Conservation (phyloP, 2,329 filamentous ascomycete genomes). For the Myriosclerotinia scirpicola region DNA sequence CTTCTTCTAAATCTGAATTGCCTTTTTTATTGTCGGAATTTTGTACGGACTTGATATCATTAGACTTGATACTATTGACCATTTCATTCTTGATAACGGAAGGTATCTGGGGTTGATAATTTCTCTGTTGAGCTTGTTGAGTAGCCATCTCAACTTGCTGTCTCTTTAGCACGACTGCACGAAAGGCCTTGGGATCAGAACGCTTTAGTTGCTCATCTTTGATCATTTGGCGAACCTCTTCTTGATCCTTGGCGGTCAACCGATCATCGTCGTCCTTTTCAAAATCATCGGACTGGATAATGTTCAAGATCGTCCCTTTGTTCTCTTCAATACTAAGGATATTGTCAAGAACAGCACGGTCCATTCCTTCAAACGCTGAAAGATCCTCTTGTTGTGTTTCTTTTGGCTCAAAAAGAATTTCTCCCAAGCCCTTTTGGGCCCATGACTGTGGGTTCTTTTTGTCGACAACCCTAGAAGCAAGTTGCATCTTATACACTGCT, state of each 20-base stretch:
- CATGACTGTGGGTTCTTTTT: slow-evolving; percentile 73
- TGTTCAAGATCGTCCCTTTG: slow-evolving; percentile 48
- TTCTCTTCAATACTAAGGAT: slow-evolving; percentile 29
- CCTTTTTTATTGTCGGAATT: background rate
- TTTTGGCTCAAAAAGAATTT: slow-evolving; percentile 61
- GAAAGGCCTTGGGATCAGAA: slow-evolving; percentile 32
- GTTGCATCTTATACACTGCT: slow-evolving; percentile 77
- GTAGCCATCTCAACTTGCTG: background rate
- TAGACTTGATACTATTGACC: background rate
- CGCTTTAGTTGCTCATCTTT: slow-evolving; percentile 40
- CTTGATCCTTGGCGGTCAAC: slow-evolving; percentile 61
- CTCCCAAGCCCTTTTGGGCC: slow-evolving; percentile 53
- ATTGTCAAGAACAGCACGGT: slow-evolving; percentile 58
- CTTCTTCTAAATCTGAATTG: slow-evolving; percentile 6
- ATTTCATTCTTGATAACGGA: slow-evolving; percentile 5
- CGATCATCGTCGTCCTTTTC: slow-evolving; percentile 66
- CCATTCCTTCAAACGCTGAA: slow-evolving; percentile 55
- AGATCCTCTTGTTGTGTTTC: slow-evolving; percentile 54
- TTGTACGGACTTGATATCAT: background rate
- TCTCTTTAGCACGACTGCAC: slow-evolving; percentile 11
- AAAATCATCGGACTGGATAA: slow-evolving; percentile 71
- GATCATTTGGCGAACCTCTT: slow-evolving; percentile 51
- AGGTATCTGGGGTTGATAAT: background rate
- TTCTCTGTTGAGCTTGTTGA: background rate
- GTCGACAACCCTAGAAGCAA: slow-evolving; percentile 79